Conservation (phyloP, 805 yeast genomes). For the Clavispora fructus region DNA sequence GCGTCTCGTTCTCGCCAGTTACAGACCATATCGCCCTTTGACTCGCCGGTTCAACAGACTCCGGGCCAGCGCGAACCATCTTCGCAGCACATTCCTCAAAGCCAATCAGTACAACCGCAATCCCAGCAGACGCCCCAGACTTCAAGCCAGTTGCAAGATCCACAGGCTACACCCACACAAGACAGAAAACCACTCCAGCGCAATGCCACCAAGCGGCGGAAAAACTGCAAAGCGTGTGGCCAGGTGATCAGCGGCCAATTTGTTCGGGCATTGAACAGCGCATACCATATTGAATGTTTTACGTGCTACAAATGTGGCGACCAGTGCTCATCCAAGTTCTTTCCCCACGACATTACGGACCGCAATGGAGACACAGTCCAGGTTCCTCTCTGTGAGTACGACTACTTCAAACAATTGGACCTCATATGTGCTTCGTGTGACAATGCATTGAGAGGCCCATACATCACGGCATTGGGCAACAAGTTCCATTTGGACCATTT, state of each 20-base stretch:
- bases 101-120: not conserved
- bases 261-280: constrained; percentile 74
- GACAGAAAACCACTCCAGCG: not conserved
- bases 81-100: not conserved
- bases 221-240: constrained; percentile 34
- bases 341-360: constrained; percentile 58
- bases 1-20: constrained; percentile 1
- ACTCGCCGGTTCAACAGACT: not conserved
- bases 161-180: not conserved
- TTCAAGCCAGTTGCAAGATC: not conserved
- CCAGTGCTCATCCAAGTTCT: constrained; percentile 81
- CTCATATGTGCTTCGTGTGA: constrained; percentile 85
- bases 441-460: constrained; percentile 82
- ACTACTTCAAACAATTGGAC: constrained; percentile 80
- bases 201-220: constrained; percentile 15
- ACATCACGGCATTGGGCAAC: constrained; percentile 87
- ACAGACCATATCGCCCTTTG: not conserved
- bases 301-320: constrained; percentile 78
- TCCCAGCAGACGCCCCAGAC: constrained; percentile 4
- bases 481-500: constrained; percentile 95
- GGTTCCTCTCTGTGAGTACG: constrained; percentile 79
- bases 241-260: constrained; percentile 55
- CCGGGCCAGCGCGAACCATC: not conserved
- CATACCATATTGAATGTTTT: constrained; percentile 86
- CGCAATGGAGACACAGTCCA: constrained; percentile 16